Conservation (phyloP, 495 filamentous ascomycete species). For the Aspergillus conjunctus region DNA sequence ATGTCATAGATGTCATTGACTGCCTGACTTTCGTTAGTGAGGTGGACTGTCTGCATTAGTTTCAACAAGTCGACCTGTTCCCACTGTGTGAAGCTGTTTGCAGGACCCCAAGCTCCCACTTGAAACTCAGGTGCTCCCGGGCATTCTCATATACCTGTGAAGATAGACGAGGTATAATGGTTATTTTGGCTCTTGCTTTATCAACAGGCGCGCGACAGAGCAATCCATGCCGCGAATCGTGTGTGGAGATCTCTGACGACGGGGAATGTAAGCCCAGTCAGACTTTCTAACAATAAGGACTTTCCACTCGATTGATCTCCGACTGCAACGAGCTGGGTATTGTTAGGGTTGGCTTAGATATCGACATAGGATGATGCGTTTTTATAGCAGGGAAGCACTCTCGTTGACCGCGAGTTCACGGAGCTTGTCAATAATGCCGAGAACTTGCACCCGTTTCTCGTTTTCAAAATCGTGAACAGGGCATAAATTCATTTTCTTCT, state of each 20-base stretch:
- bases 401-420: conserved; percentile 38
- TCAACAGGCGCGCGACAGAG: conserved; percentile 39
- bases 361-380: conserved; percentile 13
- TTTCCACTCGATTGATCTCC: conserved; percentile 56
- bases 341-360: neutral
- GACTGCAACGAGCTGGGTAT: conserved; percentile 41
- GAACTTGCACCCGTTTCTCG: conserved; percentile 13
- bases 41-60: conserved; percentile 8
- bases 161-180: conserved; percentile 34
- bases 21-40: conserved; percentile 36
- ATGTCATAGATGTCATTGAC: conserved; percentile 45
- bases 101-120: conserved; percentile 19
- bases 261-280: conserved; percentile 57
- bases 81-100: neutral
- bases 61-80: neutral
- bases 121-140: conserved; percentile 26
- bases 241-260: conserved; percentile 56
- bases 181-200: conserved; percentile 26
- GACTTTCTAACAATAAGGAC: conserved; percentile 51
- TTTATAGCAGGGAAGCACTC: conserved; percentile 42
- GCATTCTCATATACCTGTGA: conserved; percentile 21
- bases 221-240: conserved; percentile 61
- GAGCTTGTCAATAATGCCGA: conserved; percentile 40
- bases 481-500: neutral
- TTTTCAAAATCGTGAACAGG: conserved; percentile 13